Base-by-base conservation (phyloP, 176 grass and related monocot genomes). In the Hyparrhenia diplandra region DNA sequence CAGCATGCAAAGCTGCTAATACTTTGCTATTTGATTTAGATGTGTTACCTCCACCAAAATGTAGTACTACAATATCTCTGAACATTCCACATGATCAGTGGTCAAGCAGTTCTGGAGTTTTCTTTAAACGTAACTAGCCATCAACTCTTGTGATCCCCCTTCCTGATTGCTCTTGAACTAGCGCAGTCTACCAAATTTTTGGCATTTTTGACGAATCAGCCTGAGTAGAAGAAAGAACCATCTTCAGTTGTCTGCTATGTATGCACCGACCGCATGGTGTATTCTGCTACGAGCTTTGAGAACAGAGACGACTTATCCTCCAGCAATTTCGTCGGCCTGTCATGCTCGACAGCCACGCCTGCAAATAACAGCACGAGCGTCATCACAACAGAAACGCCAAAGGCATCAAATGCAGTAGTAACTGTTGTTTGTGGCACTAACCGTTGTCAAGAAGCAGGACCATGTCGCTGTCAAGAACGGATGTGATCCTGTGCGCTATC, bases 391-490 rank as follows among this genome's bases (percentile, higher is more conserved):
- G 67, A 41, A 13, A 21, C 3, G 17, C 67, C 39, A 37, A 24
- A 69, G 8, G 11, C 36, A 41, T 42, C 21, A 42, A 5, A 69
- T 69, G 41, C 11, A 13, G 21, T 69, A 24, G 67, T 41, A 13
- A 42, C 21, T 69, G 36, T 10, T 69, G 75, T 55, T 61, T 81
- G 74, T 52, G 43, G 42, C 6, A 34, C 79, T 83, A 58, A 97
- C 94, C 94, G 16, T 89, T 87, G 49, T 97, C 88, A 47, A 93
- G 86, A 63, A 97, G 88, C 59, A 93, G 77, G 75, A 93, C 88
- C 74, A 91, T 81, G 46, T 97, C 91, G n/a, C 94, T 93, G 66
- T 87, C 82, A 20, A 91, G 88, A 36, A 93, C 91, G 3, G 91
- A 97, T 30, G 94, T 97, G 57, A 97, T 93, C 32, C 91, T 62